Conservation (phyloP, 306 rosid species). For the Arachis hypogaea region DNA sequence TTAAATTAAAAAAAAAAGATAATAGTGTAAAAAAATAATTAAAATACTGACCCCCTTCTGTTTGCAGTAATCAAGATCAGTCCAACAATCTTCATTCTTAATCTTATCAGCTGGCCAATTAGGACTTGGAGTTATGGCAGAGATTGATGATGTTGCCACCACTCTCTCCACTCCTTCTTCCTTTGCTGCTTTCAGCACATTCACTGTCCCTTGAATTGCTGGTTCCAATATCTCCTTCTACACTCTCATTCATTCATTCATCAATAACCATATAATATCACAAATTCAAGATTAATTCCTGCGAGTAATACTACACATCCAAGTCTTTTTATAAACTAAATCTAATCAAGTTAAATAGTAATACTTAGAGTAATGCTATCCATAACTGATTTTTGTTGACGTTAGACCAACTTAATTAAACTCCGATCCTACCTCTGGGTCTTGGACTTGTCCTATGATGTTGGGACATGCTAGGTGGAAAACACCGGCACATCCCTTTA, state of each 20-base stretch:
- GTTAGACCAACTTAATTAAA: no score
- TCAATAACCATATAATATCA: no score
- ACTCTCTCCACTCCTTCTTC: constrained; percentile 79
- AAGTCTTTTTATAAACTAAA: no score
- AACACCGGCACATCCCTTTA: constrained; percentile 74
- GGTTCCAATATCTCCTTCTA: constrained; percentile 66
- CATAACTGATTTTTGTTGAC: no score
- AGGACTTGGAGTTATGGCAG: constrained; percentile 76
- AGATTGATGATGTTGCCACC: constrained; percentile 78
- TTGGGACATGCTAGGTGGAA: constrained; percentile 91
- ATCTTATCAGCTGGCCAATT: constrained; percentile 68
- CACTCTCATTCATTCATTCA: neutral
- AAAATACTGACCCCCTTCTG: constrained; percentile 52
- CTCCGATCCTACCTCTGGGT: constrained; percentile 60
- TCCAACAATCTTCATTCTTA: constrained; percentile 75
- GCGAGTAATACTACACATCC: no score
- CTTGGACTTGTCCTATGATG: constrained; percentile 64
- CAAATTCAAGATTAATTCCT: no score
- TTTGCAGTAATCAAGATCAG: constrained; percentile 79
- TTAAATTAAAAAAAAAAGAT: no score
- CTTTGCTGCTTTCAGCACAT: constrained; percentile 74
- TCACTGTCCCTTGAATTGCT: constrained; percentile 79
- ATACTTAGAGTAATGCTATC: no score
- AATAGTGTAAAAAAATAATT: no score
- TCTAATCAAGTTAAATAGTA: no score